Base-by-base conservation (phyloP, 177 flowering plant genomes). In the Tripterygium wilfordii region DNA sequence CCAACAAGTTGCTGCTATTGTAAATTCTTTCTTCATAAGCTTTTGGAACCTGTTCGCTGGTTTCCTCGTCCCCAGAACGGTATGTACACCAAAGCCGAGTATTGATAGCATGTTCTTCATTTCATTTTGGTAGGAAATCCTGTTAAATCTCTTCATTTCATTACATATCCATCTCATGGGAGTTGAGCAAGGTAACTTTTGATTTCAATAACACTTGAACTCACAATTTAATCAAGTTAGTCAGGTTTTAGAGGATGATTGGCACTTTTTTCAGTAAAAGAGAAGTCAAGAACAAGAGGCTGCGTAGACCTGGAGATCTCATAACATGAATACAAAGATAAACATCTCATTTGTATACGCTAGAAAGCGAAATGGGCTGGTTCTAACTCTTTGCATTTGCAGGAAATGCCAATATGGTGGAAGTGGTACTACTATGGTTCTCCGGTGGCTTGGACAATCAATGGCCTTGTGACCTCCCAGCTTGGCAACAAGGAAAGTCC, bases 391-490 rank as follows among this genome's bases (percentile, higher is more conserved):
- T 37, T 0, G 27, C 10, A 2, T 28, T 27, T 53, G 54, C 67
- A 69, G 70, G 45, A 41, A 52, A 65, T 70, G 16, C 75, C 75
- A 10, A 56, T 62, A 10, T 70, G 75, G 75, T 70, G 75, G 75
- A 65, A 67, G 25, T 70, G 75, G 75, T 70, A 54, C 58, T 70
- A 65, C 43, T 65, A 68, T 70, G 62, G 43, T 18, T 70, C 67
- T 6, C 75, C 75, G 6, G 62, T 62, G 19, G 58, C 70, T 10
- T 70, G 67, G 70, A 65, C 70, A 47, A 22, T 70, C 19, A 51
- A 70, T 30, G 70, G 75, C 8, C 56, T 65, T 1, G 37, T 71
- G 44, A 66, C 76, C 0, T 88, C 94, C 39, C 96, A 85, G 47
- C 43, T 82, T 0, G 94, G 94, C 1, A 72, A 84, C 56, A 58